A percentile compares a stretch with the other conserved stretches of the same genome.
Conservation (phyloP, 2,329 filamentous ascomycete genomes). For the Calonectria pseudoturangicola region DNA sequence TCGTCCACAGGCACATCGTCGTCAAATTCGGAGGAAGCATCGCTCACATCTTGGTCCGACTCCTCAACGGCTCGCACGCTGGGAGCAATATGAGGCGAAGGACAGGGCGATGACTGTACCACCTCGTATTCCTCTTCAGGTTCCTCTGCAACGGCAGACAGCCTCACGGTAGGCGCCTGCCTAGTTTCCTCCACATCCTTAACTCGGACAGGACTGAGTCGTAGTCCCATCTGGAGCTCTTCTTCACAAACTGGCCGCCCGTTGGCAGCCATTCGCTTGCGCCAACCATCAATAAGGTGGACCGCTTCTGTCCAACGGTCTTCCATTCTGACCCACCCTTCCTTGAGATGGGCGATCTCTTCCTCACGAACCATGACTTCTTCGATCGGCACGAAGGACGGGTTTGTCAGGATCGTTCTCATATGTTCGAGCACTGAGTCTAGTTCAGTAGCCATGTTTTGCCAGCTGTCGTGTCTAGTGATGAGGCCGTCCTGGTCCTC, state of each 20-base stretch:
- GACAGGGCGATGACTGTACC: slow-evolving; percentile 55
- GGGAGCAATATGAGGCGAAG: slow-evolving; percentile 45
- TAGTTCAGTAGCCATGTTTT: slow-evolving; percentile 85
- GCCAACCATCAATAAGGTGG: slow-evolving; percentile 93
- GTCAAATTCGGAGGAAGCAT: slow-evolving; percentile 65
- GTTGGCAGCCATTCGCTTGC: slow-evolving; percentile 83
- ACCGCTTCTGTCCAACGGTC: slow-evolving; percentile 92
- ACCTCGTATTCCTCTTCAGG: slow-evolving; percentile 60
- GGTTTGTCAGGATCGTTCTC: slow-evolving; percentile 90
- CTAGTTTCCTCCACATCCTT: slow-evolving; percentile 70
- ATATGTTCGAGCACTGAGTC: slow-evolving; percentile 87
- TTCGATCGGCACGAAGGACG: slow-evolving; percentile 95
- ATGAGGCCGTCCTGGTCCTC: slow-evolving; percentile 58
- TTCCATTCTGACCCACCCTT: slow-evolving; percentile 96
- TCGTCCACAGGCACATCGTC: slow-evolving; percentile 67
- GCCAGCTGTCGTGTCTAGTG: slow-evolving; percentile 63
- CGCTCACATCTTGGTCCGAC: slow-evolving; percentile 58
- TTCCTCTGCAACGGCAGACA: slow-evolving; percentile 70
- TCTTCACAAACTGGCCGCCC: slow-evolving; percentile 82
- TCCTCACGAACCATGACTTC: slow-evolving; percentile 95
- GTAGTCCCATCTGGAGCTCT: slow-evolving; percentile 80
- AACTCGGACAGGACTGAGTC: slow-evolving; percentile 75
- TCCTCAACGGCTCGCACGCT: slow-evolving; percentile 45
- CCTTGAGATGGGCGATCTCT: slow-evolving; percentile 87
- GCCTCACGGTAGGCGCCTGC: slow-evolving; percentile 60